Conservation (phyloP, 495 filamentous ascomycete genomes). For the Penicillium angulare region DNA sequence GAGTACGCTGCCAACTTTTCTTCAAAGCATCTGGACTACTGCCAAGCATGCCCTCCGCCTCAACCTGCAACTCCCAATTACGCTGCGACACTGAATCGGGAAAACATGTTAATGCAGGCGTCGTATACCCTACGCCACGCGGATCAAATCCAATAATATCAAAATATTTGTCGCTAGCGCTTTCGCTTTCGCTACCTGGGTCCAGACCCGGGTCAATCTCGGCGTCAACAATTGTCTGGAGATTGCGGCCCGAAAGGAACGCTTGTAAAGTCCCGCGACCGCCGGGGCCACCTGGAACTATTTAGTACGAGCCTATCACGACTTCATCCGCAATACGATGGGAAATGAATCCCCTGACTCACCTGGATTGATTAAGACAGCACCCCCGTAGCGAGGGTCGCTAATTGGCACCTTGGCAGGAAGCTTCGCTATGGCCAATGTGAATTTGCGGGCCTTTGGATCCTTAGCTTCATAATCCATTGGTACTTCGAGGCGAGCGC, state of each 20-base stretch:
- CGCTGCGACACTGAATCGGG: constrained; percentile 36
- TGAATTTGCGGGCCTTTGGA: constrained; percentile 35
- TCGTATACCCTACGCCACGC: constrained; percentile 51
- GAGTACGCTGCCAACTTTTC: constrained; percentile 49
- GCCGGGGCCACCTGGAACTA: constrained; percentile 46
- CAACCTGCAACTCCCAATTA: constrained; percentile 39
- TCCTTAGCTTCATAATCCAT: constrained; percentile 53
- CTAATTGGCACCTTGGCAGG: constrained; percentile 47
- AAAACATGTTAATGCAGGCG: constrained; percentile 50
- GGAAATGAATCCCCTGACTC: no score
- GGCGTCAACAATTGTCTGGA: constrained; percentile 46
- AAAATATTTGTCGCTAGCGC: constrained; percentile 38
- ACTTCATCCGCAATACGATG: no score
- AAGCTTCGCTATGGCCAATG: constrained; percentile 51
- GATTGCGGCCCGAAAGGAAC: constrained; percentile 28
- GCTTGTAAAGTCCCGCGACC: constrained; percentile 45
- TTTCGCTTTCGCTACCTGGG: constrained; percentile 3
- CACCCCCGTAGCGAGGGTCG: constrained; percentile 46
- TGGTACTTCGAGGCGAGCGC: constrained; percentile 56
- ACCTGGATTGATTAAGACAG: constrained; percentile 49
- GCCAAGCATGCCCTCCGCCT: constrained; percentile 44
- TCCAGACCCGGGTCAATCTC: constrained; percentile 21
- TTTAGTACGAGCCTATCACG: not conserved
- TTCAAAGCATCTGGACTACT: constrained; percentile 30
- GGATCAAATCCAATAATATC: constrained; percentile 60